Evolutionary conservation across 768 basidiomycete species (phyloP), one percentile per base, ranked within the genome.

Genomic region (Chalciporus piperatus): DNA sequence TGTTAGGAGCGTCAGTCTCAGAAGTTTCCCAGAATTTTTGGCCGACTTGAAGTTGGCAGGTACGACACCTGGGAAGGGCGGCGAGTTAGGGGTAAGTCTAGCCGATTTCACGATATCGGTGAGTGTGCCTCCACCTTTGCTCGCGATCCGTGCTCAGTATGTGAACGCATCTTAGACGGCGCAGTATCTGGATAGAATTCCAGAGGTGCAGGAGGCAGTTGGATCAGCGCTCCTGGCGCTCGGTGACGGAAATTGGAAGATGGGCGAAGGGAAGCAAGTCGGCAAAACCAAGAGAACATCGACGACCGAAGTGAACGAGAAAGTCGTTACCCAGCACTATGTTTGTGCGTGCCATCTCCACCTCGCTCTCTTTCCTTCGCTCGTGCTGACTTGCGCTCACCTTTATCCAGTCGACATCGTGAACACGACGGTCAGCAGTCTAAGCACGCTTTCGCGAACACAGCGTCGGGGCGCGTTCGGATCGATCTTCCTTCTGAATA

Each of bases 201-300:
- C 88, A 0, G 80, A 84, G 45, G 86, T 92, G 3, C 77, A 82
- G 48, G 76, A 72, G 16, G 88, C 87, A 1, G 87, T 84, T 10
- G 79, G 78, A 1, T 74, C 86, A 1, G 83, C 84, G 0, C 71
- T 92, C 33, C 64, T 82, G 37, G 79, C 83, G 2, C 77, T 93
- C 1, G 91, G 91, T 0, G 90, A 93, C 53, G 91, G 91, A 10
- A 92, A 92, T 57, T 92, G 91, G 91, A 89, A 82, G 69, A 92
- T 93, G 90, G 91, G 91, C 4, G 89, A 89, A 54, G 89, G 89
- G 6, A 76, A 88, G 19, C 76, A 78, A 58, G 81, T 86, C 6
- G 80, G 79, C 10, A 82, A 80, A 58, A 64, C 62, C 2, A 55
- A 67, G 7, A 79, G 80, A 48, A 22, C 20, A 3, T 27, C 50